Evolutionary conservation across 2,329 filamentous ascomycete species (phyloP), one percentile per base, ranked within the genome.

Genomic region (Drechslerella coelobrocha): DNA sequence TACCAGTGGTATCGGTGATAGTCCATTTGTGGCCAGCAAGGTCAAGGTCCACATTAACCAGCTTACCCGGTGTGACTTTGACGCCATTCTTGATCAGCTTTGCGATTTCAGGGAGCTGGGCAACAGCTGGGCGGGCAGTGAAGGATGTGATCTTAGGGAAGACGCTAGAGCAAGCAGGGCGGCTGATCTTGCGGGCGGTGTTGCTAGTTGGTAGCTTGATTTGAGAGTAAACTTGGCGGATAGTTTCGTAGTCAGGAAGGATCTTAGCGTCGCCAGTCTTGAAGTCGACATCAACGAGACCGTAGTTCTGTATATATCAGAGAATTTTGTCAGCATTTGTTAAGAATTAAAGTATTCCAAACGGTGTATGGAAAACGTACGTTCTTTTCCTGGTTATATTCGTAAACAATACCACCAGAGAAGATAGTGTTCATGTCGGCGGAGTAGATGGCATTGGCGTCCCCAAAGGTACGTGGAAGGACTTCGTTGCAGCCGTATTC

Each of bases 401-500:
- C 89, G 81, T 93, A 94, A 48, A 93, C 89, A 48, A 94, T 83
- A 73, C 89, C 90, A 73, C 90, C 90, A 60, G 86, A 88, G 76
- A 93, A 86, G 62, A 86, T 81, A 17, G 82, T 78, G 10, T 80
- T 87, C 88, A 93, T 92, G 73, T 90, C 75, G 39, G 82, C 76
- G 62, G 89, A 84, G 79, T 93, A 93, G 74, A 94, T 86, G 72
- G 87, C 82, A 61, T 81, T 82, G 10, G 91, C 88, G 79, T 94
- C 90, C 74, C 89, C 88, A 81, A 92, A 94, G 75, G 86, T 79
- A 74, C 90, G 88, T 12, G 89, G 87, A n/a, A 81, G 78, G 12
- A 86, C 85, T 37, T 83, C 81, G 81, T 92, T 93, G 85, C 90
- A 93, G 71, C 90, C 90, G 75, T 83, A 84, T 29, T 94, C 90